Conservation (phyloP, 1,139 yeast genomes). For the Yamadazyma dendronema region DNA sequence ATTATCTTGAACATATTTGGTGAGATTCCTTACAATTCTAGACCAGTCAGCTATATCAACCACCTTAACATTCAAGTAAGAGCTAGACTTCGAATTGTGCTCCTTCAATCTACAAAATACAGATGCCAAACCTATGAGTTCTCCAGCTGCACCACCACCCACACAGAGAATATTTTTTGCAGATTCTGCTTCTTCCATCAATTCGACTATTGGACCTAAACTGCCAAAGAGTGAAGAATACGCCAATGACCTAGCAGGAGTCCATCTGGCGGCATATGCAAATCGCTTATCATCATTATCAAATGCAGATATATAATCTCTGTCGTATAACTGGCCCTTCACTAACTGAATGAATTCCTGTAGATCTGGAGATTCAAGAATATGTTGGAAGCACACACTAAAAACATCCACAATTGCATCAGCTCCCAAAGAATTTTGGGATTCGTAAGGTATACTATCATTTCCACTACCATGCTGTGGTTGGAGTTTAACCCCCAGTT, state of each 20-base stretch:
- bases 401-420: constrained; percentile 50
- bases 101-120: constrained; percentile 52
- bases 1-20: constrained; percentile 38
- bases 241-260: constrained; percentile 77
- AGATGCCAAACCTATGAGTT: constrained; percentile 67
- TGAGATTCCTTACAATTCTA: constrained; percentile 44
- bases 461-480: constrained; percentile 13
- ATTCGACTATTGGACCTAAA: constrained; percentile 39
- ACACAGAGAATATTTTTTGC: constrained; percentile 52
- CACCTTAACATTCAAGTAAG: constrained; percentile 46
- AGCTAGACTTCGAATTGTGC: constrained; percentile 29
- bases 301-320: constrained; percentile 73
- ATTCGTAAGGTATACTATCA: constrained; percentile 32
- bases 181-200: constrained; percentile 31
- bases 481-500: constrained; percentile 2
- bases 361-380: constrained; percentile 44
- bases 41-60: constrained; percentile 84
- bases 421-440: constrained; percentile 29
- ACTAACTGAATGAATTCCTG: constrained; percentile 59
- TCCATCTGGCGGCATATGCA: constrained; percentile 84
- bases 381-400: constrained; percentile 42
- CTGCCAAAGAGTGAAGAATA: constrained; percentile 65
- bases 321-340: constrained; percentile 63
- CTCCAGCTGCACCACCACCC: constrained; percentile 93
- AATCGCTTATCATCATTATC: constrained; percentile 59